These are phyloP conservation scores for Mediolabrus comicus DNA, from an alignment of 108 stramenopile genomes.

Conservation along the genomic window DNA sequence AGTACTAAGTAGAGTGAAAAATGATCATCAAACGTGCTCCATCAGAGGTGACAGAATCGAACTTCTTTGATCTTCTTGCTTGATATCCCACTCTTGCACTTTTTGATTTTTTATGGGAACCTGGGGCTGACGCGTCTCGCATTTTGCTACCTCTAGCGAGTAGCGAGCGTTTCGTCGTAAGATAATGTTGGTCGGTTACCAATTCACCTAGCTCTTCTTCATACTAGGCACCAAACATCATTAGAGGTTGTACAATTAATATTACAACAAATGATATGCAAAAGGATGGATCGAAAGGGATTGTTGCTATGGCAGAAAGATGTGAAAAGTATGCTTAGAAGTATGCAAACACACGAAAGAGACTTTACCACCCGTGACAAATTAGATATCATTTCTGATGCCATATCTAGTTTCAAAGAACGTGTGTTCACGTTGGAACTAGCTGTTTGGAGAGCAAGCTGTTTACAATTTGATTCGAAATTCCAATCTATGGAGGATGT, in stretches of 20 bases:
- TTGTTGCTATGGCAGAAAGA: constrained; percentile 57
- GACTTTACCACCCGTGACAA: constrained; percentile 62
- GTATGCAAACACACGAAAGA: constrained; percentile 50
- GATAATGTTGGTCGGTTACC: constrained; percentile 60
- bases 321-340: constrained; percentile 35
- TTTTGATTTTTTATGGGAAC: no score
- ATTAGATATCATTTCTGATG: constrained; percentile 49
- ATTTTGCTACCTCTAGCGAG: no score
- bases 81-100: no score
- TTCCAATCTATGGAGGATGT: constrained; percentile 19
- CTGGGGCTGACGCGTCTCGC: no score
- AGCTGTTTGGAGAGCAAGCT: constrained; percentile 57
- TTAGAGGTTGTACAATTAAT: constrained; percentile 33
- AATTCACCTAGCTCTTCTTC: constrained; percentile 56
- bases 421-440: constrained; percentile 50
- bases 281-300: constrained; percentile 50
- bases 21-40: no score
- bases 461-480: constrained; percentile 23
- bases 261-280: constrained; percentile 52
- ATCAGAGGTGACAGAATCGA: no score
- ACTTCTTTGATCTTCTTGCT: no score
- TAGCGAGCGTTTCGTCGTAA: no score
- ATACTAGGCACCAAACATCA: constrained; percentile 37
- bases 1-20: no score
- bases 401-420: constrained; percentile 41